Percentiles rank a stretch among this genome's conserved stretches.
phyloP scores from a whole-genome alignment of 345 rosid genomes.

The Rhodamnia argentea region DNA sequence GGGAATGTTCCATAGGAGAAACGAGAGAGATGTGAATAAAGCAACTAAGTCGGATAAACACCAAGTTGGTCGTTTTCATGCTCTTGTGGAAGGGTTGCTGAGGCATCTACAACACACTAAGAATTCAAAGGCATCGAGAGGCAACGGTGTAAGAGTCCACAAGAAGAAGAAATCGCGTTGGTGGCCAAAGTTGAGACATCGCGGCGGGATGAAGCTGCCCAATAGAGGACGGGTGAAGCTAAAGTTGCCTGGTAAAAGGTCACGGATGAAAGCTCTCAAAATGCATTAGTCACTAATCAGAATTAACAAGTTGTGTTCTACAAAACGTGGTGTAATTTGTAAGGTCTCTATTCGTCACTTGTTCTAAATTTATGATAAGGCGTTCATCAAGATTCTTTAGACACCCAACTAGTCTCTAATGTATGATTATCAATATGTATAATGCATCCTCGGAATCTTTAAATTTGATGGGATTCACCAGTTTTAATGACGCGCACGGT shows the following conservation, averaged over 20 bases:
- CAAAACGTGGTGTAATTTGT: neutral
- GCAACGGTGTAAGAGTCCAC: neutral
- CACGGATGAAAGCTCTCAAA: slow-evolving; percentile 1
- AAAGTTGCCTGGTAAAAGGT: slow-evolving; percentile 10
- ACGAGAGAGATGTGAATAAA: neutral
- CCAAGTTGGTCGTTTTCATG: slow-evolving; percentile 31
- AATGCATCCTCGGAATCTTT: no score
- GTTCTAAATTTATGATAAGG: neutral
- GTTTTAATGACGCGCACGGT: no score
- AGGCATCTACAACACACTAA: slow-evolving; percentile 31
- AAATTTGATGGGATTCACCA: no score
- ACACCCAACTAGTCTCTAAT: neutral
- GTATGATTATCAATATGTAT: no score
- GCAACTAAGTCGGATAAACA: slow-evolving; percentile 4
- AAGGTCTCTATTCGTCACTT: neutral
- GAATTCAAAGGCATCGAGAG: slow-evolving; percentile 20
- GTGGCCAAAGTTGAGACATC: slow-evolving; percentile 29
- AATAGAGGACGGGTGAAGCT: slow-evolving; percentile 25
- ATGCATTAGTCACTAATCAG: neutral
- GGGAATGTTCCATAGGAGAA: slow-evolving; percentile 6
- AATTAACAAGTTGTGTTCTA: neutral
- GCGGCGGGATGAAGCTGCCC: slow-evolving; percentile 23
- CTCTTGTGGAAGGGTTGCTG: slow-evolving; percentile 36
- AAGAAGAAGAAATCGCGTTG: slow-evolving; percentile 19
- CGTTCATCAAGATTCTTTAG: neutral